Base-by-base conservation (phyloP, 257 asterid genomes). In the Solanum chaucha region DNA sequence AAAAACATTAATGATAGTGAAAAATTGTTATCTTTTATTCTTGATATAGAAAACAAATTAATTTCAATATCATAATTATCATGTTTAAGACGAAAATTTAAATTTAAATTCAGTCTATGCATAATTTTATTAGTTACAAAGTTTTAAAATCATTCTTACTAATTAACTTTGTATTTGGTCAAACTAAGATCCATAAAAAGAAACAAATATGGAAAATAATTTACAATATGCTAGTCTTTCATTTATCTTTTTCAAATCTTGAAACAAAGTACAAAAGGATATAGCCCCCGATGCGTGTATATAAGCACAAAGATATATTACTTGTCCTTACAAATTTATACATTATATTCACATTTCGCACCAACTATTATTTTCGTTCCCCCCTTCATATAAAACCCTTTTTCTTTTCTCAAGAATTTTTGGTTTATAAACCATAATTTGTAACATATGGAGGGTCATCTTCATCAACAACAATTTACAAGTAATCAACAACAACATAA, bases 331-430 rank as follows among this genome's bases (percentile, higher is more conserved):
- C 92, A 85, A 30, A 70, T 90, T 90, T 95, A 92, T 94, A 93
- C 94, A 38, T 83, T 28, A 88, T 84, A 89, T 94, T 93, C 95
- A 93, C 96, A 93, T 61, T 61, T 61, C 14, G 5, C 30, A n/a
- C 95, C 91, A 87, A 87, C 40, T 19, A 30, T 70, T 26, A 5
- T 24, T 24, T 65, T 70, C 12, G n/a, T 14, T 30, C 2, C 77
- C 51, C 89, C 86, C 40, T 86, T 86, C 58, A 44, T 87, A 88
- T 86, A 90, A 91, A 86, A 46, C 86, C 90, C 30, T 82, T 72
- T 75, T 26, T 48, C 82, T 88, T 78, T 87, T 85, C 85, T n/a
- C 24, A 55, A 44, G 30, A 10, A 22, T n/a, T n/a, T n/a, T 61
- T 61, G 1, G 30, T 61, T 61, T 61, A 61, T 10, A 61, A n/a